phyloP scores from a whole-genome alignment of 2,329 filamentous ascomycete genomes.

The Xylariaceae sp. region DNA sequence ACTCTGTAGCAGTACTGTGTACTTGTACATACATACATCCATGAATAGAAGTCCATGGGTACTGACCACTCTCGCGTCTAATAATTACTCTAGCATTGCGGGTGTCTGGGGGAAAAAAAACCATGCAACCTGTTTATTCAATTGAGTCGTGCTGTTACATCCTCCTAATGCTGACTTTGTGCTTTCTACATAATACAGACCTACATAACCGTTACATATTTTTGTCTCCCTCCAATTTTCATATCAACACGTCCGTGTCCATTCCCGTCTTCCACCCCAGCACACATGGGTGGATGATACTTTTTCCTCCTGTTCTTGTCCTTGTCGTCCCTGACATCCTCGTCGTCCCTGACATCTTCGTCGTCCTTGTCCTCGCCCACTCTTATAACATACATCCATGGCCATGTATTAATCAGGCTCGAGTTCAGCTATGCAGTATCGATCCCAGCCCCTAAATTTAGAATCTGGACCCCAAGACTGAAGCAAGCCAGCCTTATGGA shows the following conservation, averaged over 20 bases:
- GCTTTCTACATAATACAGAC: background rate
- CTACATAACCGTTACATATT: too few relatives aligned
- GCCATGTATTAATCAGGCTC: background rate
- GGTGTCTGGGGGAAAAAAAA: background rate
- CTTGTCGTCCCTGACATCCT: too few relatives aligned
- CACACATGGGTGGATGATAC: background rate
- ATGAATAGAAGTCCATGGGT: too few relatives aligned
- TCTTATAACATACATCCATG: too few relatives aligned
- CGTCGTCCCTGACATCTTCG: too few relatives aligned
- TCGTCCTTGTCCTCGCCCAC: background rate
- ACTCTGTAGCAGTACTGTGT: too few relatives aligned
- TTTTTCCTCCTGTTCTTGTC: background rate
- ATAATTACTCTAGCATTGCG: slow-evolving; percentile 1
- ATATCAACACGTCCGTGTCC: background rate
- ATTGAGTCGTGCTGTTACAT: background rate
- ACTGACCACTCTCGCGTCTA: background rate
- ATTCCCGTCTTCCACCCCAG: background rate
- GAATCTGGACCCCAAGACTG: background rate
- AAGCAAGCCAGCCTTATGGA: background rate
- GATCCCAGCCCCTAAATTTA: background rate
- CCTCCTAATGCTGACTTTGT: background rate
- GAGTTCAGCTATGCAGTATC: background rate
- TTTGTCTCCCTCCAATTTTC: slow-evolving; percentile 1
- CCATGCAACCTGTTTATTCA: too few relatives aligned
- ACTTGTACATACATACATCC: too few relatives aligned